A percentile compares a stretch with the other conserved stretches of the same genome.
Conservation (phyloP, 805 yeast species). For the Candida sanyiensis region DNA sequence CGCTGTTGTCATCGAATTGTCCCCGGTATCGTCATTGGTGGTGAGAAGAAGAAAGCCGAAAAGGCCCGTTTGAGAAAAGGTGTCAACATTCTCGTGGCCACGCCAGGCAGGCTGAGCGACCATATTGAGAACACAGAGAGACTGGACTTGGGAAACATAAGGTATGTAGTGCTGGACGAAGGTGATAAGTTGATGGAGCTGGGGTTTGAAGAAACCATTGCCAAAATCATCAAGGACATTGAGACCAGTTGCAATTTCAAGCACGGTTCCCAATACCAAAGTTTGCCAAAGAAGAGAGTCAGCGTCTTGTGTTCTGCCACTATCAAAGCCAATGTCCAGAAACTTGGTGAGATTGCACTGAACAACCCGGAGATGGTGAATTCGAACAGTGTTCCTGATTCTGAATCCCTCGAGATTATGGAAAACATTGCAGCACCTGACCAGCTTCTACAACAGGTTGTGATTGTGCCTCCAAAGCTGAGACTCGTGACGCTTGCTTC, state of each 20-base stretch:
- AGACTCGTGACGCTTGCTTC: constrained; percentile 79
- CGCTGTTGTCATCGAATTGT: constrained; percentile 83
- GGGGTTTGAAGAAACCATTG: constrained; percentile 92
- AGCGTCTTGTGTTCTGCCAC: constrained; percentile 94
- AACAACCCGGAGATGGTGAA: constrained; percentile 65
- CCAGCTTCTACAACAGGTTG: constrained; percentile 73
- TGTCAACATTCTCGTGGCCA: constrained; percentile 90
- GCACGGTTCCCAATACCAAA: constrained; percentile 37
- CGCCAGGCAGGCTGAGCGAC: constrained; percentile 94
- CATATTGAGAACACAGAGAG: constrained; percentile 86
- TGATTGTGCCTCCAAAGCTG: constrained; percentile 89
- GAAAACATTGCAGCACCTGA: constrained; percentile 66
- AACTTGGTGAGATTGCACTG: constrained; percentile 74
- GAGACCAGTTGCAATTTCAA: constrained; percentile 36
- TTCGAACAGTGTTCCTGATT: constrained; percentile 29
- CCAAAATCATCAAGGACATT: constrained; percentile 62
- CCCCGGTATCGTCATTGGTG: constrained; percentile 96
- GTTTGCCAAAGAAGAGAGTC: constrained; percentile 63
- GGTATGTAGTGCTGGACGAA: constrained; percentile 92
- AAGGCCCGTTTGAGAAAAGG: constrained; percentile 95
- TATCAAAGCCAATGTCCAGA: constrained; percentile 70
- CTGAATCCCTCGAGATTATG: constrained; percentile 24
- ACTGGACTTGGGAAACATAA: constrained; percentile 62
- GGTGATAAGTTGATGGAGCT: constrained; percentile 94
- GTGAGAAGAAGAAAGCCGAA: constrained; percentile 95